A percentile compares a stretch with the other conserved stretches of the same genome.
These are phyloP conservation scores for Suillus decipiens DNA, from an alignment of 768 basidiomycete species.

Conservation along the genomic window DNA sequence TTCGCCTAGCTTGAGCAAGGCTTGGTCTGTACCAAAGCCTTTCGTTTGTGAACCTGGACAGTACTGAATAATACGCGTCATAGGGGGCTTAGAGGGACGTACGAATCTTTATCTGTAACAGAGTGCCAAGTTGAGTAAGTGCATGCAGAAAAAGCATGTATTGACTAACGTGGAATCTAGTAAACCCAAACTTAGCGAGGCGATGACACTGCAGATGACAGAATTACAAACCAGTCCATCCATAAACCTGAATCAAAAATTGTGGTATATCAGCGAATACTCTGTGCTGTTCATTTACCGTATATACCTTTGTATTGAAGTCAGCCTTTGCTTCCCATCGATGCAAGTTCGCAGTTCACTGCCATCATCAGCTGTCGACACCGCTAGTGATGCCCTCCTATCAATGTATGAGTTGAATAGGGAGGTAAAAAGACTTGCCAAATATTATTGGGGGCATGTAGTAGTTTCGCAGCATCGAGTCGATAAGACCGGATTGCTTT, in stretches of 20 bases:
- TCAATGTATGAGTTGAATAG: conserved; percentile 7
- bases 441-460: conserved; percentile 71
- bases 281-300: background rate
- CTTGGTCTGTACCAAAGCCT: conserved; percentile 40
- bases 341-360: conserved; percentile 55
- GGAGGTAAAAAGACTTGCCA: conserved; percentile 37
- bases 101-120: conserved; percentile 43
- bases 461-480: conserved; percentile 64
- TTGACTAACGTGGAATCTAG: conserved; percentile 46
- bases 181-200: conserved; percentile 11
- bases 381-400: conserved; percentile 32
- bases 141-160: background rate
- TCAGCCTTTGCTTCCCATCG: conserved; percentile 74
- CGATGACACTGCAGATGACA: background rate
- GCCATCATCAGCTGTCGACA: conserved; percentile 40
- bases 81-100: conserved; percentile 15
- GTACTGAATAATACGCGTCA: background rate
- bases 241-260: conserved; percentile 44
- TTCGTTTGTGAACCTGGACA: conserved; percentile 31
- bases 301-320: conserved; percentile 58
- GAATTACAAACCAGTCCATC: conserved; percentile 50
- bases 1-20: conserved; percentile 23
- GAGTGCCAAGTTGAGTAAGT: conserved; percentile 12
- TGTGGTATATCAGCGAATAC: background rate
- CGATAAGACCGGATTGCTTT: conserved; percentile 63